phyloP scores from a whole-genome alignment of 305 asterid species.

The Fraxinus velutina region DNA sequence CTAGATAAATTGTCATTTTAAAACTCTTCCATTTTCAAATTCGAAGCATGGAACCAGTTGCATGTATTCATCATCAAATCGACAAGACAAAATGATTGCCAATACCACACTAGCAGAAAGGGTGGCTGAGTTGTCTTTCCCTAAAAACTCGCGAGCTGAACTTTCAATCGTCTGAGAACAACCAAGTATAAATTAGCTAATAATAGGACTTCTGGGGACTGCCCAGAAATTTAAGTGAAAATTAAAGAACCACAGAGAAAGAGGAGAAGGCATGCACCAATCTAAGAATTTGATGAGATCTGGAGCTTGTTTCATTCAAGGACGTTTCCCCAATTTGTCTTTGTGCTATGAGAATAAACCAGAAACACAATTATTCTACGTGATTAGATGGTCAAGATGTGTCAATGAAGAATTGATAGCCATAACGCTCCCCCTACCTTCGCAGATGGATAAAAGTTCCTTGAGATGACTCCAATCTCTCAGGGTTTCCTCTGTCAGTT shows the following conservation, averaged over 20 bases:
- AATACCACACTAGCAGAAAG: constrained; percentile 64
- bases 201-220: neutral
- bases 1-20: neutral
- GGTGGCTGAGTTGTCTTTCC: constrained; percentile 91
- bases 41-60: constrained; percentile 17
- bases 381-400: neutral
- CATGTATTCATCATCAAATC: constrained; percentile 9
- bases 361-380: constrained; percentile 1
- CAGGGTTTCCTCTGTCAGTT: constrained; percentile 85
- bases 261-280: constrained; percentile 48
- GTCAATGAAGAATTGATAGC: neutral
- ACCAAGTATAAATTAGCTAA: constrained; percentile 23
- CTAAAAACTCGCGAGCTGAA: constrained; percentile 89
- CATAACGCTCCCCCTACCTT: constrained; percentile 41
- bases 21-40: neutral
- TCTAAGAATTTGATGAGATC: constrained; percentile 98
- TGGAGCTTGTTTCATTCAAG: constrained; percentile 88
- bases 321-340: constrained; percentile 86
- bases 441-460: constrained; percentile 79
- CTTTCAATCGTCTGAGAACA: constrained; percentile 85
- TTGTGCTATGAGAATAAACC: constrained; percentile 50
- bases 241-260: neutral
- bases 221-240: neutral
- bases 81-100: constrained; percentile 7
- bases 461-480: constrained; percentile 88